Base-by-base conservation (phyloP, 2,329 filamentous ascomycete genomes). In the Fonsecaea monophora region DNA sequence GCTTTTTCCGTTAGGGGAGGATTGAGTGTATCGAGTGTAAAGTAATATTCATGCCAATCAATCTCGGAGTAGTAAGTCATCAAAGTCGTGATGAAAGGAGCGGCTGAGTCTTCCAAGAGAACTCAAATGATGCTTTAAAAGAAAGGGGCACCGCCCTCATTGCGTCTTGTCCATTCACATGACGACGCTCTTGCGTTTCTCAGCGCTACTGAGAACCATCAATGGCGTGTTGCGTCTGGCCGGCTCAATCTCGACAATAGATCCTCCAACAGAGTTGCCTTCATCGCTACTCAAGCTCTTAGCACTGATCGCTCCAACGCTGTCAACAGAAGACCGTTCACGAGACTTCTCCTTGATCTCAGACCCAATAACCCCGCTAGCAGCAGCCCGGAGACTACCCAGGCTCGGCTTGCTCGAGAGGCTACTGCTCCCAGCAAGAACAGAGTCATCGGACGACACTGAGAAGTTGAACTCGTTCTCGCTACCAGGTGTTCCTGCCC, bases 401-500 rank as follows among this genome's bases (percentile, higher is more conserved):
- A 90, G 81, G 76, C 89, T 91, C 73, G 85, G 85, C 75, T 91
- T 91, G 72, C 91, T 91, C 60, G 90, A 92, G 68, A 96, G 85
- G 78, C 91, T 96, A 72, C 91, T 90, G 70, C 92, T 94, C 77
- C 91, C 91, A 75, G 86, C 87, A 69, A 81, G 75, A 64, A 87
- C 89, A 65, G 90, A 89, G 64, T 90, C 91, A 72, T 95, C 92
- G 75, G 94, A 92, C 12, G 80, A 78, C 57, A 89, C 86, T 9
- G 90, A 89, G 71, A 91, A 90, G 65, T 88, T 83, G 73, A 86
- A 85, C 62, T 88, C 87, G 69, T 86, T 89, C 82, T 98, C 95
- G 61, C 93, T 97, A 65, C 94, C 90, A 12, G 95, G 94, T 75
- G 92, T 96, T 81, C 92, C 92, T 79, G 90, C 94, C 67, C 92